Conservation (phyloP, 208 protist genomes). For the Novymonas esmeraldas region DNA sequence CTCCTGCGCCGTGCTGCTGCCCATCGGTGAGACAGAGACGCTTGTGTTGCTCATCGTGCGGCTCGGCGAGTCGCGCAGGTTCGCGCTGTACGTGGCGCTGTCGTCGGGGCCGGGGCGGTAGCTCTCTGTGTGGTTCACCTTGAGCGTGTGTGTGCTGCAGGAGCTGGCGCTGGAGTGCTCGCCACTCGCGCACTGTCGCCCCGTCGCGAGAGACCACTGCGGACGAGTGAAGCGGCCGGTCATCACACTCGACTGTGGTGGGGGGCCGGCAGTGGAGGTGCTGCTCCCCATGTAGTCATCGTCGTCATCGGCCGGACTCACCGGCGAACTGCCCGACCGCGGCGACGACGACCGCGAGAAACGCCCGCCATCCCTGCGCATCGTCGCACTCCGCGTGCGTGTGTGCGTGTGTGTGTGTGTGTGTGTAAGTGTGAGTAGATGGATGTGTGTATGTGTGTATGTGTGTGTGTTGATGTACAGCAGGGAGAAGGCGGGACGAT, state of each 20-base stretch:
- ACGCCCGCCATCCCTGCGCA: slow-evolving; percentile 14
- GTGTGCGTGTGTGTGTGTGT: too few species aligned
- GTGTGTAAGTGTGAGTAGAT: too few species aligned
- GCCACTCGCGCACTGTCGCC: slow-evolving; percentile 20
- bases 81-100: slow-evolving; percentile 30
- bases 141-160: slow-evolving; percentile 30
- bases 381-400: not conserved
- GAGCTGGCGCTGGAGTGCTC: slow-evolving; percentile 24
- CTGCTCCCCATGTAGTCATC: slow-evolving; percentile 70
- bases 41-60: slow-evolving; percentile 67
- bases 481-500: too few species aligned
- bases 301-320: slow-evolving; percentile 38
- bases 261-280: slow-evolving; percentile 82
- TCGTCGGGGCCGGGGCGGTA: slow-evolving; percentile 28
- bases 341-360: slow-evolving; percentile 15
- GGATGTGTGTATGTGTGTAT: too few species aligned
- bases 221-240: slow-evolving; percentile 59
- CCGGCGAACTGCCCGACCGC: slow-evolving; percentile 22
- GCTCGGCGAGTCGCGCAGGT: slow-evolving; percentile 32
- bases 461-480: too few species aligned
- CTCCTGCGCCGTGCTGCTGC: slow-evolving; percentile 55
- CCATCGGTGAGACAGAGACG: slow-evolving; percentile 56
- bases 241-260: slow-evolving; percentile 49
- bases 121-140: slow-evolving; percentile 42
- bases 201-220: slow-evolving; percentile 41